A percentile compares a stretch with the other conserved stretches of the same genome.
phyloP scores from a whole-genome alignment of 441 rosid species.

The Eutrema salsugineum region DNA sequence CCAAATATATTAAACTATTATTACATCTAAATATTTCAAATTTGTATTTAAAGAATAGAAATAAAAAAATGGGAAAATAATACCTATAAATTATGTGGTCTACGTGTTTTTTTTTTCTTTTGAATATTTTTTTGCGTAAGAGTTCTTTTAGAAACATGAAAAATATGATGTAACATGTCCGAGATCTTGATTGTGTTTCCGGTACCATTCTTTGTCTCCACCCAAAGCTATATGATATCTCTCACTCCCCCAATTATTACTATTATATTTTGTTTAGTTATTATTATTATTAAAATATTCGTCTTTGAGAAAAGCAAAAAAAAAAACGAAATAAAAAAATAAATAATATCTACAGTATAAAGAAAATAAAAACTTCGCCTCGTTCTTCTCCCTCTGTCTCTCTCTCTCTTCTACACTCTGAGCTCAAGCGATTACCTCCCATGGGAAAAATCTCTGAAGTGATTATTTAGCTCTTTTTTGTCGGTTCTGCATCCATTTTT shows the following conservation, averaged over 20 bases:
- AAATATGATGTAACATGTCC: conserved; percentile 28
- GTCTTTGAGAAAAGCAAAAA: not conserved
- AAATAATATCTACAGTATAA: conserved; percentile 3
- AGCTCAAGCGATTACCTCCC: conserved; percentile 32
- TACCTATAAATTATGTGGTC: not conserved
- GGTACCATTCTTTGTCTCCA: conserved; percentile 25
- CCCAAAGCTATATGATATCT: conserved; percentile 20
- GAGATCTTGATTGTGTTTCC: conserved; percentile 29
- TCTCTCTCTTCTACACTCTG: conserved; percentile 21
- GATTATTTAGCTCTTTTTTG: conserved; percentile 19
- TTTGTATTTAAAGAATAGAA: not conserved
- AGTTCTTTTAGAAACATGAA: not conserved
- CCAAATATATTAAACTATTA: not conserved
- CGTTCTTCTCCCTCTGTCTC: conserved; percentile 23
- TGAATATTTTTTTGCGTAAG: too few species aligned
- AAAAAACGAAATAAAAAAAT: not conserved
- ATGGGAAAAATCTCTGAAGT: conserved; percentile 35
- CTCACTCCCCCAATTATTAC: conserved; percentile 33
- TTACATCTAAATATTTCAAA: not conserved
- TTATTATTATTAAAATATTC: not conserved
- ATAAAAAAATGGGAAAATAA: not conserved
- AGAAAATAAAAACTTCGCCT: conserved; percentile 21
- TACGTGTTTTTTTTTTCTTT: not conserved
- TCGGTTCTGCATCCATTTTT: conserved; percentile 17
- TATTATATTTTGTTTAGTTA: conserved; percentile 17